A percentile compares a stretch with the other conserved stretches of the same genome.
Evolutionary conservation across 202 grass and related monocot genomes (phyloP).

Genomic region (Dendrocalamus latiflorus): DNA sequence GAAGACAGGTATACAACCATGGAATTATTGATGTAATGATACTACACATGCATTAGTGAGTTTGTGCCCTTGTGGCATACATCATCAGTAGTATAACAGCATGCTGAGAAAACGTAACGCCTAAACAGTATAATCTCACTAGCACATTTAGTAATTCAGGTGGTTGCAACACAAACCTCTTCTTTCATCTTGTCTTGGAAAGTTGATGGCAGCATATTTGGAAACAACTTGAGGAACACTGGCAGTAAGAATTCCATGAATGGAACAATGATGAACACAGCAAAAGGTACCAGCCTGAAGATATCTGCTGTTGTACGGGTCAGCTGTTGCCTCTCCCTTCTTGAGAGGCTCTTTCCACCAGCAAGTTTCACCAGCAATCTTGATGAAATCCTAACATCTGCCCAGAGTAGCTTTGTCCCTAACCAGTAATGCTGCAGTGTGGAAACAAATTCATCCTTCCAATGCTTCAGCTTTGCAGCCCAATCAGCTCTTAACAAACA

Average conservation of each 20-base stretch:
- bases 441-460: conserved; percentile 90
- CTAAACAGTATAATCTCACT: conserved; percentile 16
- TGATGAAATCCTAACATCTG: conserved; percentile 80
- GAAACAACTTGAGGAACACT: conserved; percentile 83
- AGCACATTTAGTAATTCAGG: neutral
- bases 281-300: conserved; percentile 89
- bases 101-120: too few species aligned
- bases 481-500: conserved; percentile 73
- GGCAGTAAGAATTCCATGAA: conserved; percentile 98
- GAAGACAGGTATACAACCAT: too few species aligned
- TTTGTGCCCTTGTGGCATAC: too few species aligned
- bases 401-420: conserved; percentile 83
- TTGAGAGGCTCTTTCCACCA: conserved; percentile 78
- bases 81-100: too few species aligned
- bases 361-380: conserved; percentile 88
- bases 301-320: conserved; percentile 93
- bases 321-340: conserved; percentile 85
- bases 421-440: conserved; percentile 93
- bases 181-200: conserved; percentile 99
- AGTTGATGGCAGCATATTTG: conserved; percentile 95
- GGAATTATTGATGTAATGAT: too few species aligned
- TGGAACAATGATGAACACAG: conserved; percentile 93
- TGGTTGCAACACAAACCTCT: conserved; percentile 46
- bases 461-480: conserved; percentile 78
- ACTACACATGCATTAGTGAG: too few species aligned